phyloP scores from a whole-genome alignment of 441 rosid species.

The Aquilaria agallochum region DNA sequence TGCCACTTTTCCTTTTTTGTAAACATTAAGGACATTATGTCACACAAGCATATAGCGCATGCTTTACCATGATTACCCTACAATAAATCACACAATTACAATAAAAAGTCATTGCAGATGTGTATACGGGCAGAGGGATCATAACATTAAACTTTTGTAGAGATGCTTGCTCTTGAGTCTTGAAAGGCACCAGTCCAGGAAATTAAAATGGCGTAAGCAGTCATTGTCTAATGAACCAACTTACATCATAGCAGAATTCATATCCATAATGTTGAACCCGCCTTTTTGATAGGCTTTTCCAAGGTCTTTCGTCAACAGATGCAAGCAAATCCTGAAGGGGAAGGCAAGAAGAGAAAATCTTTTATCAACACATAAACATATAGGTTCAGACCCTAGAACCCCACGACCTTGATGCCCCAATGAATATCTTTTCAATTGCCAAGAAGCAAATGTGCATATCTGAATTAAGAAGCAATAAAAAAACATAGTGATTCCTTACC shows the following conservation, averaged over 20 bases:
- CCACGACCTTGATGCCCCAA: not conserved
- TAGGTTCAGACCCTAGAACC: not conserved
- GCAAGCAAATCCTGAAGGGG: slow-evolving; percentile 67
- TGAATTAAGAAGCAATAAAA: not conserved
- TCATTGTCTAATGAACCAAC: slow-evolving; percentile 13
- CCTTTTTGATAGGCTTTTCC: slow-evolving; percentile 77
- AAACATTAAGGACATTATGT: too few species aligned
- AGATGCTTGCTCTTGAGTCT: too few species aligned
- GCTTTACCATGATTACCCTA: too few species aligned
- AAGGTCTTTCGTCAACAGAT: slow-evolving; percentile 73
- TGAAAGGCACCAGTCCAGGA: not conserved
- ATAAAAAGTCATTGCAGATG: too few species aligned
- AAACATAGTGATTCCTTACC: slow-evolving; percentile 30
- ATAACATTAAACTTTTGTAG: not conserved
- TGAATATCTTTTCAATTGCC: not conserved
- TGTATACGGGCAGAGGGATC: too few species aligned
- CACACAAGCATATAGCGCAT: too few species aligned
- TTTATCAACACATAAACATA: not conserved
- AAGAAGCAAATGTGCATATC: not conserved
- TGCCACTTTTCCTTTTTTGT: too few species aligned
- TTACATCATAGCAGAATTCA: slow-evolving; percentile 74
- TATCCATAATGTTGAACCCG: slow-evolving; percentile 98
- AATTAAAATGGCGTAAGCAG: slow-evolving; percentile 3
- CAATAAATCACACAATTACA: too few species aligned
- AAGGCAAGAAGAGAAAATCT: not conserved